Evolutionary conservation across 1,139 yeast species (phyloP).

Genomic region (Spathaspora jeffriesii): DNA sequence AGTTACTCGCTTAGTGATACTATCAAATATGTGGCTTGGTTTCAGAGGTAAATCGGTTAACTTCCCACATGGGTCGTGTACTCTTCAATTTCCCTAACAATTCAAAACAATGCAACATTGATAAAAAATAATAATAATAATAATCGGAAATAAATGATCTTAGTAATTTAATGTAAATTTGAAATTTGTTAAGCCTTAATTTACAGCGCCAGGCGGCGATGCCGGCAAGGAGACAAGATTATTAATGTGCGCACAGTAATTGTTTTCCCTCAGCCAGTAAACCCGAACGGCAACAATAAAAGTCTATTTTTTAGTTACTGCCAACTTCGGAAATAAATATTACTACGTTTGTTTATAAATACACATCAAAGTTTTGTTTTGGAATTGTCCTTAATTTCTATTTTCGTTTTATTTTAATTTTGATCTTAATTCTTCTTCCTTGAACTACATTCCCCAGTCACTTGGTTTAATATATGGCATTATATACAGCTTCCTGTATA

Average conservation of each 20-base stretch:
- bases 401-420: too few relatives aligned
- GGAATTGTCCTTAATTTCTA: background rate
- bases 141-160: background rate
- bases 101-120: background rate
- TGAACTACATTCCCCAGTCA: background rate
- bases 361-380: background rate
- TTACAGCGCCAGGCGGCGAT: background rate
- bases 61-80: background rate
- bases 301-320: background rate
- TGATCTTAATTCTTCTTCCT: background rate
- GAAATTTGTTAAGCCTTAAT: background rate
- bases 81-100: background rate
- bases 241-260: background rate
- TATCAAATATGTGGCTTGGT: too few relatives aligned
- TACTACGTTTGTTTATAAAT: background rate
- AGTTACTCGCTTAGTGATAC: too few relatives aligned
- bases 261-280: background rate
- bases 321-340: background rate
- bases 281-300: background rate
- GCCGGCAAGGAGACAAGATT: background rate
- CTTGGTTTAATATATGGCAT: background rate
- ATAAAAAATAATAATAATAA: background rate
- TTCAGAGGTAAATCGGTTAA: too few relatives aligned
- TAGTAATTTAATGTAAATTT: background rate
- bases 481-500: background rate